Evolutionary conservation across 805 yeast species (phyloP).

Genomic region (Candida fluviatilis): DNA sequence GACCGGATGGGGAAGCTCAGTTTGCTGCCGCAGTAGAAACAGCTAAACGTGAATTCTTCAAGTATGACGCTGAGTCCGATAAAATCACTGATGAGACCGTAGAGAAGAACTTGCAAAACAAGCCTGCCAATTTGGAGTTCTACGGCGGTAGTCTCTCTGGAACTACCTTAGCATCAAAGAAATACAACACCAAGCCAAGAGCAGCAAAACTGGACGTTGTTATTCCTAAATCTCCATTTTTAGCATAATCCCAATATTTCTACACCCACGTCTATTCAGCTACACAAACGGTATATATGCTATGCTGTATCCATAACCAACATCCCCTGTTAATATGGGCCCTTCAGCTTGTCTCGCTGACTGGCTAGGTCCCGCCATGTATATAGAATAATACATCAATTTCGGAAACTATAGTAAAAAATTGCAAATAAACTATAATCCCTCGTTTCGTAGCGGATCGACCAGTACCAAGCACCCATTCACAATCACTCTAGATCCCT

Average conservation of each 20-base stretch:
- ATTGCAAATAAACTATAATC: no score
- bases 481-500: no score
- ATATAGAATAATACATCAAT: neutral
- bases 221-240: constrained; percentile 33
- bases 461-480: no score
- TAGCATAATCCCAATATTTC: constrained; percentile 9
- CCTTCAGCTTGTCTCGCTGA: no score
- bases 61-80: constrained; percentile 26
- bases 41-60: constrained; percentile 33
- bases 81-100: constrained; percentile 20
- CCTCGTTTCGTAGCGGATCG: no score
- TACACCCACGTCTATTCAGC: no score
- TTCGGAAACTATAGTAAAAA: no score
- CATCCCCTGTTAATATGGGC: no score
- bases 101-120: constrained; percentile 26
- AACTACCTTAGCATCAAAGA: constrained; percentile 27
- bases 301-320: no score
- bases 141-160: constrained; percentile 23
- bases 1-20: constrained; percentile 47
- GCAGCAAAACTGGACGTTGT: constrained; percentile 12
- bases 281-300: no score
- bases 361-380: no score
- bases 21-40: constrained; percentile 63
- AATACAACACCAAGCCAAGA: constrained; percentile 29
- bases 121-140: constrained; percentile 25